These are phyloP conservation scores for Mycena belliarum DNA, from an alignment of 768 basidiomycete species.

Conservation along the genomic window DNA sequence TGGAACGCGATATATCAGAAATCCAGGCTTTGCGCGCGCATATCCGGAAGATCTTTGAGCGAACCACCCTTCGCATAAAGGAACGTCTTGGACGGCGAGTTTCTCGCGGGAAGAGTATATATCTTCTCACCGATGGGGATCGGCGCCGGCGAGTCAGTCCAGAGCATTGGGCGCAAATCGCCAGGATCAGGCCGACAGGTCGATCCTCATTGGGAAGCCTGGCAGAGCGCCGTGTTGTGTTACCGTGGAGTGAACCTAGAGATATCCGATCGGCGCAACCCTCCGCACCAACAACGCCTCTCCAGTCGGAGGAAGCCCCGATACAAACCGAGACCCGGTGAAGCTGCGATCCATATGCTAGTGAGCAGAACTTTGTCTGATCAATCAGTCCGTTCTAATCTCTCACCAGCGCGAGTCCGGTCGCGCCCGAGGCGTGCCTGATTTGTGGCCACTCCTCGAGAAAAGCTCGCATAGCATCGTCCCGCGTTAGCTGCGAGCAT, in stretches of 20 bases:
- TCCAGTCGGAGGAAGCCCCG: not conserved
- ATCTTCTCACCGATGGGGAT: constrained; percentile 33
- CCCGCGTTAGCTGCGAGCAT: too few species aligned
- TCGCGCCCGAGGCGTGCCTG: not conserved
- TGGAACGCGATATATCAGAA: constrained; percentile 54
- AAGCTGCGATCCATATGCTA: not conserved
- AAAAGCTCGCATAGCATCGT: too few species aligned
- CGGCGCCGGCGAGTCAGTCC: constrained; percentile 34
- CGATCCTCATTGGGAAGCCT: not conserved
- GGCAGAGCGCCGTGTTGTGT: not conserved
- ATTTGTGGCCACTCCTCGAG: not conserved
- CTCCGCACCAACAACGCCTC: not conserved
- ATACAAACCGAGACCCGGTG: not conserved
- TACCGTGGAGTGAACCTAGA: constrained; percentile 10
- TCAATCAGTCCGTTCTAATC: not conserved
- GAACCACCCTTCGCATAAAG: constrained; percentile 63
- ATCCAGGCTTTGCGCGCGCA: constrained; percentile 46
- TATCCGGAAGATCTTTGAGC: constrained; percentile 44
- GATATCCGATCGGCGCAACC: not conserved
- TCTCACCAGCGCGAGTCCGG: not conserved
- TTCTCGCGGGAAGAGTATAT: constrained; percentile 62
- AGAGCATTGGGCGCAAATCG: constrained; percentile 50
- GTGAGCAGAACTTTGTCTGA: not conserved
- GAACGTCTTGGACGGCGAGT: constrained; percentile 80
- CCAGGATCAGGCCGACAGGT: constrained; percentile 42